Conservation (phyloP, 2,329 filamentous ascomycete species). For the Dendryphion nanum region DNA sequence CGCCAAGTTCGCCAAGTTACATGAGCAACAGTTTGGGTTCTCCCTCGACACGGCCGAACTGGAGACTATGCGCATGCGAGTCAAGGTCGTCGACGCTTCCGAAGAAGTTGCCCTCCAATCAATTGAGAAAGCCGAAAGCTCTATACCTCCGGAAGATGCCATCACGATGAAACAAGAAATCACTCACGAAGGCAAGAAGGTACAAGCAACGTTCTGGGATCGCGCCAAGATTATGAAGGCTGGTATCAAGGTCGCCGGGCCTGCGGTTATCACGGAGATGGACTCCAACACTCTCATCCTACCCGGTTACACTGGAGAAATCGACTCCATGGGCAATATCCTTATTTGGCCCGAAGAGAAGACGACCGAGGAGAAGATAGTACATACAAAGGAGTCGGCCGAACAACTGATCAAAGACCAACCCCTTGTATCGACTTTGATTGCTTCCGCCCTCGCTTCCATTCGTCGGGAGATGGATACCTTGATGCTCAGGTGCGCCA, state of each 20-base stretch:
- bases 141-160: constrained; percentile 36
- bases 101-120: constrained; percentile 41
- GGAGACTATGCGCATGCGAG: constrained; percentile 50
- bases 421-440: constrained; percentile 46
- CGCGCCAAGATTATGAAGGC: constrained; percentile 42
- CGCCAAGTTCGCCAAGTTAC: constrained; percentile 42
- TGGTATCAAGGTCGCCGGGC: constrained; percentile 43
- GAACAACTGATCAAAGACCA: constrained; percentile 37
- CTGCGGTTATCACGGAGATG: constrained; percentile 52
- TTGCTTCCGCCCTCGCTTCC: constrained; percentile 47
- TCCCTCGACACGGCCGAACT: constrained; percentile 44
- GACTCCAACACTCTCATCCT: constrained; percentile 53
- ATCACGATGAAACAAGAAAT: constrained; percentile 42
- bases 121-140: constrained; percentile 21
- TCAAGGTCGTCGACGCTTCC: constrained; percentile 45
- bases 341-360: constrained; percentile 44
- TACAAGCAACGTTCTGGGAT: constrained; percentile 47
- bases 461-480: constrained; percentile 53
- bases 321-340: constrained; percentile 51
- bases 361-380: constrained; percentile 20
- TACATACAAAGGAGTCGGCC: constrained; percentile 40
- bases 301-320: constrained; percentile 47
- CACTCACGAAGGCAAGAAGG: constrained; percentile 39
- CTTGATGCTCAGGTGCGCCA: constrained; percentile 51
- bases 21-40: constrained; percentile 49